phyloP scores from a whole-genome alignment of 2,329 filamentous ascomycete species.

The Calonectria crousiana region DNA sequence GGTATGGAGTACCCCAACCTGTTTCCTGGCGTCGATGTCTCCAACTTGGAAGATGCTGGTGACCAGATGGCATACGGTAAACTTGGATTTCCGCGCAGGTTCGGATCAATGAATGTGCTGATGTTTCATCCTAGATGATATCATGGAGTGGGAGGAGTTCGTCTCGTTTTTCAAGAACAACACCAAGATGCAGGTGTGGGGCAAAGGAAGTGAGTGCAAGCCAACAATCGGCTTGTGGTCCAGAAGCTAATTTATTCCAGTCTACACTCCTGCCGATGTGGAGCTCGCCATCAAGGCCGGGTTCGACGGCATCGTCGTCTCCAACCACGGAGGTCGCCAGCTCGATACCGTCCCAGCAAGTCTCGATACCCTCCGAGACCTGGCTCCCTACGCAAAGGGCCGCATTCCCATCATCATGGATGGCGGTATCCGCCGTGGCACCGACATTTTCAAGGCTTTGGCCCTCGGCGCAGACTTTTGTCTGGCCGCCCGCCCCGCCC shows the following conservation, averaged over 20 bases:
- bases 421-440: slow-evolving; percentile 51
- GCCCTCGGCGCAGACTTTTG: slow-evolving; percentile 47
- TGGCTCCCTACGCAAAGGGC: slow-evolving; percentile 39
- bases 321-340: slow-evolving; percentile 52
- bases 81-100: background rate
- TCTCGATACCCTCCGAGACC: slow-evolving; percentile 48
- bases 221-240: too few species aligned
- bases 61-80: slow-evolving; percentile 25
- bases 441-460: slow-evolving; percentile 51
- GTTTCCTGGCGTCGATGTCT: slow-evolving; percentile 21
- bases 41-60: slow-evolving; percentile 20
- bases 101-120: background rate
- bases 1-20: slow-evolving; percentile 35
- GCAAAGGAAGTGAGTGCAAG: slow-evolving; percentile 30
- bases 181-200: slow-evolving; percentile 30
- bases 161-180: slow-evolving; percentile 23
- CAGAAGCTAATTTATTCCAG: background rate
- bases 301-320: slow-evolving; percentile 47
- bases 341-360: slow-evolving; percentile 48
- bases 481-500: slow-evolving; percentile 22
- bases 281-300: slow-evolving; percentile 45
- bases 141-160: slow-evolving; percentile 21
- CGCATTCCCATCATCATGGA: slow-evolving; percentile 46
- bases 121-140: background rate
- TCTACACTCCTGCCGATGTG: slow-evolving; percentile 49